A percentile compares a stretch with the other conserved stretches of the same genome.
Evolutionary conservation across 75 land plant genomes (phyloP).

Genomic region (Cupressus sempervirens): DNA sequence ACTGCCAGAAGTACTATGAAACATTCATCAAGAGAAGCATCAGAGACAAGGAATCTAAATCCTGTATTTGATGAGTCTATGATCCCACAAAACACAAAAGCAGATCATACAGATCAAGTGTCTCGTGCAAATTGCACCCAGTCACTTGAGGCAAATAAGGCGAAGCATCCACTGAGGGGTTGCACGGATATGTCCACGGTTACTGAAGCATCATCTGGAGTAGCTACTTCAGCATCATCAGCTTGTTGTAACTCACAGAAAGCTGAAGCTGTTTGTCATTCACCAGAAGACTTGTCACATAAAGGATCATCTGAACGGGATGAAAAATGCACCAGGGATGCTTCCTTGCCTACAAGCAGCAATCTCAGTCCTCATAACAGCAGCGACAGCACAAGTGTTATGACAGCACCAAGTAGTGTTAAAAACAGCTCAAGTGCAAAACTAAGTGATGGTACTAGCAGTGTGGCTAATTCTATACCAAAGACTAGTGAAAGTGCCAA

Average conservation of each 20-base stretch:
- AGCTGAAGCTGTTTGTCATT: conserved; percentile 3
- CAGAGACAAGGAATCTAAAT: not conserved
- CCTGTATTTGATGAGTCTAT: not conserved
- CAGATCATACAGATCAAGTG: not conserved
- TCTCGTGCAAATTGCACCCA: not conserved
- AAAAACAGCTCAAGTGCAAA: conserved; percentile 59
- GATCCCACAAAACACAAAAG: not conserved
- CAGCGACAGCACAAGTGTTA: not conserved
- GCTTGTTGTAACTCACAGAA: conserved; percentile 1
- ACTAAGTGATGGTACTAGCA: conserved; percentile 39
- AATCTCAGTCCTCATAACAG: conserved; percentile 10
- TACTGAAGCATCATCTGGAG: not conserved
- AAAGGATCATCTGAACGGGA: conserved; percentile 3
- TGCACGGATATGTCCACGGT: not conserved
- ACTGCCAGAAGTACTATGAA: not conserved
- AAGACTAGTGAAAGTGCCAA: conserved; percentile 31
- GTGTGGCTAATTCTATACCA: conserved; percentile 25
- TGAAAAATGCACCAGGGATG: not conserved
- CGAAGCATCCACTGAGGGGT: not conserved
- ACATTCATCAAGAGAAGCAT: not conserved
- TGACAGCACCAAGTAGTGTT: conserved; percentile 41
- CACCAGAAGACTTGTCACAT: not conserved
- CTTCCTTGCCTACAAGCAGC: conserved; percentile 8
- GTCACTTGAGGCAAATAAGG: not conserved
- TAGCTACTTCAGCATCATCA: not conserved